Percentiles rank a stretch among this genome's conserved stretches.
Conservation (phyloP, 2,329 filamentous ascomycete genomes). For the Alternaria ethzedia region DNA sequence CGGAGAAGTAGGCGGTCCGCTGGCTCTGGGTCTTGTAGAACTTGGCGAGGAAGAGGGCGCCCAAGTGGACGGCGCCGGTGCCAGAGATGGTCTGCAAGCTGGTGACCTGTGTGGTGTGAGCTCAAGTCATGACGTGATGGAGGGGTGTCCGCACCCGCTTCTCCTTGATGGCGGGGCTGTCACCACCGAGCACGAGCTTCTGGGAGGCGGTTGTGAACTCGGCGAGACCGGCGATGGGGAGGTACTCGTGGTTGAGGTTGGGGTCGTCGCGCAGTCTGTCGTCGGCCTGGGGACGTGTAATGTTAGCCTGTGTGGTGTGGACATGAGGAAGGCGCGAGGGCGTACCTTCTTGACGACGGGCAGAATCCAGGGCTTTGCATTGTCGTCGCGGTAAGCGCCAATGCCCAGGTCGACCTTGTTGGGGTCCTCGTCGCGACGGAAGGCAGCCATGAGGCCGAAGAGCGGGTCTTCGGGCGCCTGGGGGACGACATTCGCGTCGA, state of each 20-base stretch:
- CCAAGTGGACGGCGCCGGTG: slow-evolving; percentile 92
- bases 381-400: slow-evolving; percentile 93
- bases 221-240: slow-evolving; percentile 87
- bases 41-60: slow-evolving; percentile 88
- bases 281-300: slow-evolving; percentile 73
- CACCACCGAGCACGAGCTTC: slow-evolving; percentile 81
- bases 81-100: slow-evolving; percentile 96
- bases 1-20: slow-evolving; percentile 85
- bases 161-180: slow-evolving; percentile 82
- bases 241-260: slow-evolving; percentile 95
- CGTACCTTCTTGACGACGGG: slow-evolving; percentile 94
- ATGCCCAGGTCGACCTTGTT: slow-evolving; percentile 95
- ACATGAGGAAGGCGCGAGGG: neutral
- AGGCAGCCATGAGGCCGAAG: slow-evolving; percentile 91
- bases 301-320: neutral
- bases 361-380: slow-evolving; percentile 95
- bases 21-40: slow-evolving; percentile 75
- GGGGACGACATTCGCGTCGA: slow-evolving; percentile 78
- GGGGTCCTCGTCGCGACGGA: slow-evolving; percentile 73
- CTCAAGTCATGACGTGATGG: slow-evolving; percentile 29
- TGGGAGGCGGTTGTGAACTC: slow-evolving; percentile 89
- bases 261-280: slow-evolving; percentile 87
- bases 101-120: slow-evolving; percentile 58
- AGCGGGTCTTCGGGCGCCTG: slow-evolving; percentile 94
- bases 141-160: slow-evolving; percentile 66